These are phyloP conservation scores for Candida mattraensis DNA, from an alignment of 805 yeast genomes.

Conservation along the genomic window DNA sequence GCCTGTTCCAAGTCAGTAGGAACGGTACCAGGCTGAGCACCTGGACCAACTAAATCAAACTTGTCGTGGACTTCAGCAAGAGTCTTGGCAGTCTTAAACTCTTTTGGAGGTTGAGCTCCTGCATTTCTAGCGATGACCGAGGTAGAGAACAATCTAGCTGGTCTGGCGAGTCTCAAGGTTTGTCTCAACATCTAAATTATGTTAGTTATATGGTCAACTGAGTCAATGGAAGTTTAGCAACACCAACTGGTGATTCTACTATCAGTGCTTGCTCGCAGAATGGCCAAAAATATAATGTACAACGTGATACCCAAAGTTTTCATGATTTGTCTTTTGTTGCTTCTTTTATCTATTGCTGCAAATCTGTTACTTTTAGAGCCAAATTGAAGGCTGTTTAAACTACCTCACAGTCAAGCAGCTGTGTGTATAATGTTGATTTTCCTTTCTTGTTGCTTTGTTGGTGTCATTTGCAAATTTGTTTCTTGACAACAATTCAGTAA, in stretches of 20 bases:
- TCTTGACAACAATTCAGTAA: too few relatives aligned
- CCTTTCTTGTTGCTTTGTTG: too few relatives aligned
- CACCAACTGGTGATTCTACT: background rate
- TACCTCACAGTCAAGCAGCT: too few relatives aligned
- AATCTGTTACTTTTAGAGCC: too few relatives aligned
- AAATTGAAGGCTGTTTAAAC: too few relatives aligned
- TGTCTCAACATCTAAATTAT: conserved; percentile 34
- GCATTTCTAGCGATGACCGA: conserved; percentile 27
- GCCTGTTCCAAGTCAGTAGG: conserved; percentile 96
- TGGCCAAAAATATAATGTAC: too few relatives aligned
- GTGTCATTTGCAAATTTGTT: too few relatives aligned
- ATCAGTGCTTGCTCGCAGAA: too few relatives aligned
- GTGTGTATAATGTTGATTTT: too few relatives aligned
- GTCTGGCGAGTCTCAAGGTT: conserved; percentile 36
- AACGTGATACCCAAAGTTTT: too few relatives aligned
- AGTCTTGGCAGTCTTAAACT: conserved; percentile 60
- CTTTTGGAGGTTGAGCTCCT: conserved; percentile 32
- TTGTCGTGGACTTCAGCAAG: conserved; percentile 80
- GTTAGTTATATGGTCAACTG: conserved; percentile 7
- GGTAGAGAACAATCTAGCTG: conserved; percentile 37
- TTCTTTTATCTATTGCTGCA: too few relatives aligned
- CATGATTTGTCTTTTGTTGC: too few relatives aligned
- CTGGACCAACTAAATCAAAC: conserved; percentile 81
- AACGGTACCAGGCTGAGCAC: conserved; percentile 79
- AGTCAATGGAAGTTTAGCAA: background rate